phyloP scores from a whole-genome alignment of 139 green algal genomes.

The Picochlorum sp. region DNA sequence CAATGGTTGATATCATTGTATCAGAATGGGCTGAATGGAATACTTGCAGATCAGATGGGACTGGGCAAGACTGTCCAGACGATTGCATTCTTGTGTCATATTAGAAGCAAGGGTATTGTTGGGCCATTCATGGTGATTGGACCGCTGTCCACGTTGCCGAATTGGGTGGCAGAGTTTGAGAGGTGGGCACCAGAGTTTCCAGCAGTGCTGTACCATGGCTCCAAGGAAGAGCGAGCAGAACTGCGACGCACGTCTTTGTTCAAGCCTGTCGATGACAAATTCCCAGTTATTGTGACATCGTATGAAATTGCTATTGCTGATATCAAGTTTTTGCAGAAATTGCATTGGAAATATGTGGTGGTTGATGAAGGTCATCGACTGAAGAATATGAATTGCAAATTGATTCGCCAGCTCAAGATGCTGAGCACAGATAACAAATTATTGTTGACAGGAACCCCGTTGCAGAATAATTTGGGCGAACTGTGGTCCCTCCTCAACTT shows the following conservation, averaged over 20 bases:
- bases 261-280: constrained; percentile 27
- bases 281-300: constrained; percentile 85
- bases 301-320: constrained; percentile 94
- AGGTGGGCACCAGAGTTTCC: constrained; percentile 74
- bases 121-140: constrained; percentile 82
- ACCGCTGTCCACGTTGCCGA: constrained; percentile 85
- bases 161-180: constrained; percentile 91
- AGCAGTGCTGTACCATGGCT: constrained; percentile 90
- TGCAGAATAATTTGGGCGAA: constrained; percentile 98
- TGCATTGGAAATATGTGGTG: constrained; percentile 80
- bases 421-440: constrained; percentile 76
- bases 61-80: constrained; percentile 96
- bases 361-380: constrained; percentile 94
- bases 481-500: constrained; percentile 98
- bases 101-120: constrained; percentile 57
- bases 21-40: constrained; percentile 90
- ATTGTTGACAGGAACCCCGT: constrained; percentile 92
- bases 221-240: constrained; percentile 51
- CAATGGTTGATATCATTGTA: constrained; percentile 84
- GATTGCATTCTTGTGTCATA: constrained; percentile 86
- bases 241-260: constrained; percentile 38
- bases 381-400: constrained; percentile 94
- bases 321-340: constrained; percentile 62
- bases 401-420: constrained; percentile 79
- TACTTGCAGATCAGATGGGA: constrained; percentile 94